Percentiles rank a stretch among this genome's conserved stretches.
phyloP scores from a whole-genome alignment of 495 filamentous ascomycete species.

The Penicillium manginii region DNA sequence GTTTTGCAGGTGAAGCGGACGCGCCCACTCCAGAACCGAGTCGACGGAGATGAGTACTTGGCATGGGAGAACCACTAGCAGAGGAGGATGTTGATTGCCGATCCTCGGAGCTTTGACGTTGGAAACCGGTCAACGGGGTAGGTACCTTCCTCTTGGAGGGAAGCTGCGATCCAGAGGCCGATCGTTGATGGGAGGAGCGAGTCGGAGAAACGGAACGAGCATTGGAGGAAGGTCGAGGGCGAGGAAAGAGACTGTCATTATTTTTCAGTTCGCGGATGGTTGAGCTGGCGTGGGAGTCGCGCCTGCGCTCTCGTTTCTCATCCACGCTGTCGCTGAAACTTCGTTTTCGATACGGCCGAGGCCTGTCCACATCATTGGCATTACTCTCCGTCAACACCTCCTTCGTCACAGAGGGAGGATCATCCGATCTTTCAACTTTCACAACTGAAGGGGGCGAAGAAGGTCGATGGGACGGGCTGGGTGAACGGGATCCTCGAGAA shows the following conservation, averaged over 20 bases:
- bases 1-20: constrained; percentile 66
- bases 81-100: constrained; percentile 76
- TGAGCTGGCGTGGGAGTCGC: constrained; percentile 21
- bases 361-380: constrained; percentile 22
- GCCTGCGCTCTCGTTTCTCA: constrained; percentile 35
- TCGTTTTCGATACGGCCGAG: constrained; percentile 39
- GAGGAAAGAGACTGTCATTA: constrained; percentile 31
- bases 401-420: constrained; percentile 30
- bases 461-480: constrained; percentile 29
- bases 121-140: constrained; percentile 51
- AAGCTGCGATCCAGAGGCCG: constrained; percentile 62
- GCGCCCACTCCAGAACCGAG: constrained; percentile 60
- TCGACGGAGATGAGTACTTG: constrained; percentile 67
- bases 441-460: constrained; percentile 35
- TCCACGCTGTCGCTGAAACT: constrained; percentile 49
- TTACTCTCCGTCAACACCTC: constrained; percentile 22
- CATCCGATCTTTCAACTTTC: constrained; percentile 44
- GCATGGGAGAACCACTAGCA: constrained; percentile 69
- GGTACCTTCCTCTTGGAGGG: constrained; percentile 47
- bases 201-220: constrained; percentile 67
- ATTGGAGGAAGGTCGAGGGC: constrained; percentile 39
- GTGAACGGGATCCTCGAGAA: constrained; percentile 31
- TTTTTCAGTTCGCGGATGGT: constrained; percentile 32
- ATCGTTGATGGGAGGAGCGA: constrained; percentile 61
- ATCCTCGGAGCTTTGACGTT: constrained; percentile 61